Evolutionary conservation across 179 eudicot species (phyloP), one percentile per base, ranked within the genome.

Genomic region (Heliamphora pulchella): DNA sequence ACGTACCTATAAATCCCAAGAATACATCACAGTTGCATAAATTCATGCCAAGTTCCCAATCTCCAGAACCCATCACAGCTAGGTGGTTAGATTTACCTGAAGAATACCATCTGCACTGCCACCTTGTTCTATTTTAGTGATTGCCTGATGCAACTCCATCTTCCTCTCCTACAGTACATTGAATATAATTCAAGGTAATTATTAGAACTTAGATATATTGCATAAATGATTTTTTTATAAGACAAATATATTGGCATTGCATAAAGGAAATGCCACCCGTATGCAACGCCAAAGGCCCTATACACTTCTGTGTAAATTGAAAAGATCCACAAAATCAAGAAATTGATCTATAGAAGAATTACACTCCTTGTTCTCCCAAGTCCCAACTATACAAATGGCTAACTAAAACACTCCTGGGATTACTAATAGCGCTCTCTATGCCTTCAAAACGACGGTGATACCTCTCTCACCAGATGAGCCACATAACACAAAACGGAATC

Each of bases 51-150:
- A 43, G 4, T 67, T 48, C 47, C 31, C 51, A 8, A 63, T 70
- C n/a, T 31, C 72, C 41, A 79, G 43, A 73, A 73, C 47, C 18
- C 74, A 80, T 10, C 5, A 44, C 53, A 77, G 72, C 69, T 68
- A 57, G 66, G 54, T 31, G 67, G 50, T 78, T 66, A 78, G 66
- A 63, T 78, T 85, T 83, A 94, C 99, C 98, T 96, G 97, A 85
- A 94, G 97, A 87, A 96, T 91, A 75, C 99, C 99, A 75, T 96
- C 99, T 57, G 94, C 94, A 84, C 99, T 96, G 80, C 99, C 97
- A 86, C 98, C 99, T 86, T 96, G 99, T 89, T 96, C 97, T 91
- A 96, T 89, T 85, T 91, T 96, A 69, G 81, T 78, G 78, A 96
- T 90, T 71, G 99, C 99, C 83, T 96, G 97, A 20, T 90, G 88